Base-by-base conservation (phyloP, 805 yeast species). In the Metschnikowia anglica region DNA sequence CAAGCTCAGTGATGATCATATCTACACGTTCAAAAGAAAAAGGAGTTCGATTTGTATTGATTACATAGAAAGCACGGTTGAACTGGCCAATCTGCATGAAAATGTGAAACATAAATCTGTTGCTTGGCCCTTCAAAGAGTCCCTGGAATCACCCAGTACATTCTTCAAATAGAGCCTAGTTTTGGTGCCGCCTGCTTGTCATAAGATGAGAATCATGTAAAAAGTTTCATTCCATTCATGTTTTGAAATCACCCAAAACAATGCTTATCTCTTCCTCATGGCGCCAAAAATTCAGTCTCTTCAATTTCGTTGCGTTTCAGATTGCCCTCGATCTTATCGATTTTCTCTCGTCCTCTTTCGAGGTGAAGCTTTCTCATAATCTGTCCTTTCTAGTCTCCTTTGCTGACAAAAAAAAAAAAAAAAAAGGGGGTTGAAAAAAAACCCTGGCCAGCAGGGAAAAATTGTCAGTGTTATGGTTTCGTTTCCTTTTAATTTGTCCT, bases 41-140 rank as follows among this genome's bases (percentile, higher is more conserved):
- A 51, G 54, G 53, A 52, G 55, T 51, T 51, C 51, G 57, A 53
- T 46, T 41, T 53, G 44, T 53, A 53, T 53, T 53, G 55, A 53
- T 53, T 44, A 51, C 50, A 41, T 41, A 44, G 52, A 52, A 50
- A 46, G 49, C 49, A 43, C 42, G 49, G 38, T 37, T 40, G 44
- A 31, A 42, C 37, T 42, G 46, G 45, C 40, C 45, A 41, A 41
- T 41, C 45, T 36, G 45, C 45, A 36, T 41, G 40, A 36, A 41
- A 41, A 33, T 41, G 37, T 41, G 41, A 41, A 41, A 29, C 26
- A 26, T 35, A 36, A 41, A 36, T 31, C 37, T 41, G 45, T 30
- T 24, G 45, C 33, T 25, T 23, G 30, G 35, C 18, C 26, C 27
- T 24, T 9, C 23, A 20, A 16, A 17, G 27, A 35, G 40, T 36